Conservation (phyloP, 495 filamentous ascomycete genomes). For the Penicillium flavigenum region DNA sequence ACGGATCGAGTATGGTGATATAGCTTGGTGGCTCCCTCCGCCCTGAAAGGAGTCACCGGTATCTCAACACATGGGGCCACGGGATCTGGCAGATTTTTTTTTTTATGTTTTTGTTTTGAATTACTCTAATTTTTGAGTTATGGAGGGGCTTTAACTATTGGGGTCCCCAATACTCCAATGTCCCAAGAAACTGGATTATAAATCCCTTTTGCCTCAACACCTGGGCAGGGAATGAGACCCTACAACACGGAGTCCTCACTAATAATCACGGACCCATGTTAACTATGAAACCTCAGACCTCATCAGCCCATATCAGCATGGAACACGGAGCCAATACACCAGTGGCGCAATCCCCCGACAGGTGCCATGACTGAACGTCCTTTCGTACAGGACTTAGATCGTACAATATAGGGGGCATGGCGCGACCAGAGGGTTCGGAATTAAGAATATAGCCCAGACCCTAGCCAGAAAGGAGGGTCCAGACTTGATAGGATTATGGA, state of each 20-base stretch:
- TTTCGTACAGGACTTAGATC: background rate
- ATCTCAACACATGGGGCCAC: conserved; percentile 11
- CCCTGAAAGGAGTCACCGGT: conserved; percentile 32
- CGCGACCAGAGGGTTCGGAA: background rate
- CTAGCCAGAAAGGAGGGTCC: background rate
- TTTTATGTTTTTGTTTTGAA: background rate
- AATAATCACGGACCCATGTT: background rate
- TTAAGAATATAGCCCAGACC: conserved; percentile 2
- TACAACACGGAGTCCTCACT: background rate
- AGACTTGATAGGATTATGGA: conserved; percentile 5
- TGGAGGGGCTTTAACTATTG: background rate
- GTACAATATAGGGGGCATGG: conserved; percentile 8
- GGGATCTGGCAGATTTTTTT: conserved; percentile 19
- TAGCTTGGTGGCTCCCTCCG: conserved; percentile 18
- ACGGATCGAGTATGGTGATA: conserved; percentile 21
- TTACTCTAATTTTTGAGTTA: background rate
- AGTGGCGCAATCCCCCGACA: conserved; percentile 3
- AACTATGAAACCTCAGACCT: background rate
- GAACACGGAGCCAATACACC: background rate
- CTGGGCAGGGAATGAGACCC: background rate
- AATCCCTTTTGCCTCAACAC: conserved; percentile 11
- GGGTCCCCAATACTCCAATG: background rate
- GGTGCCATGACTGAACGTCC: background rate
- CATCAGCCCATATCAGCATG: conserved; percentile 3
- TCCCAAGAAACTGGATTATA: conserved; percentile 7